Conservation (phyloP, 1,139 yeast species). For the Trichomonascaceae sp. region DNA sequence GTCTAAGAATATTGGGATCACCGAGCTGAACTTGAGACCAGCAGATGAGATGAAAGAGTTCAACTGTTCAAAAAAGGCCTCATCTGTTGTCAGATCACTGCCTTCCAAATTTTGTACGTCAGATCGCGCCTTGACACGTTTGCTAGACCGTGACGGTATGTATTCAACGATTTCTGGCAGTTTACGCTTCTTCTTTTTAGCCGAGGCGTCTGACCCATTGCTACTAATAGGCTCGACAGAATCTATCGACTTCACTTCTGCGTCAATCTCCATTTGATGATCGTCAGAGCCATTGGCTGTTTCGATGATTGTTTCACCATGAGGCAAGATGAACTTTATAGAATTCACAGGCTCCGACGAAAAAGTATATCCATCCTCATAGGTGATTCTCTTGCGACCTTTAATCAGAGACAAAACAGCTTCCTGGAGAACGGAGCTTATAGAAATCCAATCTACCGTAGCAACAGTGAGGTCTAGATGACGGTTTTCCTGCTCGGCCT, state of each 20-base stretch:
- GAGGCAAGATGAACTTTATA: slow-evolving; percentile 24
- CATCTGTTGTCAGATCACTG: slow-evolving; percentile 25
- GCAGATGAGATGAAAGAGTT: slow-evolving; percentile 22
- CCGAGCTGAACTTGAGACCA: slow-evolving; percentile 20
- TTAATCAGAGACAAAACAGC: slow-evolving; percentile 16
- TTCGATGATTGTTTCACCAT: slow-evolving; percentile 15
- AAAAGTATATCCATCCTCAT: slow-evolving; percentile 26
- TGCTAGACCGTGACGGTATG: slow-evolving; percentile 16
- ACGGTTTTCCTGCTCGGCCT: slow-evolving; percentile 10
- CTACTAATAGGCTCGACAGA: neutral
- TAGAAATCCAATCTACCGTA: slow-evolving; percentile 25
- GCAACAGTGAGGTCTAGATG: slow-evolving; percentile 19
- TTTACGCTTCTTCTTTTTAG: slow-evolving; percentile 12
- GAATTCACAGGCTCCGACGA: slow-evolving; percentile 17
- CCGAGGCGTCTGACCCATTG: neutral
- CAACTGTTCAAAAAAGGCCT: slow-evolving; percentile 29
- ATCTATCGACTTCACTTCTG: neutral
- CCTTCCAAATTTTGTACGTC: slow-evolving; percentile 33
- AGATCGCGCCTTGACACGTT: slow-evolving; percentile 26
- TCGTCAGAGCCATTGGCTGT: slow-evolving; percentile 1
- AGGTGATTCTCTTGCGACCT: slow-evolving; percentile 16
- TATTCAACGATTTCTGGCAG: slow-evolving; percentile 16
- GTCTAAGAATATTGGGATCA: slow-evolving; percentile 21
- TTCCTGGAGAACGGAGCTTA: slow-evolving; percentile 23
- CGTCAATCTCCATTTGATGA: neutral